phyloP scores from a whole-genome alignment of 768 basidiomycete species.

The Lentinula edodes region DNA sequence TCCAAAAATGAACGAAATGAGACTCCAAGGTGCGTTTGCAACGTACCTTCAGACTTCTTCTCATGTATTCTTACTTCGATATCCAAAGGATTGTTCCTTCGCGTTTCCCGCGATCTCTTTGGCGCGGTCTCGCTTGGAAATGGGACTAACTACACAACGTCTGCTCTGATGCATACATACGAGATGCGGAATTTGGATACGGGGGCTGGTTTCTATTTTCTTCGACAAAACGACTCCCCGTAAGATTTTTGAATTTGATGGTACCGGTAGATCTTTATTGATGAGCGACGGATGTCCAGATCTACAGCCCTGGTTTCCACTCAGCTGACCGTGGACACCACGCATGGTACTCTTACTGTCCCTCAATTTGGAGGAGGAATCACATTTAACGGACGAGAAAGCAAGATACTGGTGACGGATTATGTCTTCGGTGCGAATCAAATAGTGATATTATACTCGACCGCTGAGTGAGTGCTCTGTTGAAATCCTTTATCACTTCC shows the following conservation, averaged over 20 bases:
- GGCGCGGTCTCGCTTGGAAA: slow-evolving; percentile 39
- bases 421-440: slow-evolving; percentile 35
- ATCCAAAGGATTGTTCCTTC: slow-evolving; percentile 40
- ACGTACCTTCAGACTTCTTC: too few relatives aligned
- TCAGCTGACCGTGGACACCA: slow-evolving; percentile 37
- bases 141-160: slow-evolving; percentile 45
- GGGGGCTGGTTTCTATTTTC: slow-evolving; percentile 42
- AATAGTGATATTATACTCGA: slow-evolving; percentile 37
- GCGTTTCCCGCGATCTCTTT: slow-evolving; percentile 44
- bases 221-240: slow-evolving; percentile 40
- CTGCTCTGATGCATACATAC: slow-evolving; percentile 35
- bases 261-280: not conserved
- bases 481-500: not conserved
- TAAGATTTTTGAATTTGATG: slow-evolving; percentile 13
- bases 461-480: slow-evolving; percentile 33
- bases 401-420: slow-evolving; percentile 44
- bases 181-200: slow-evolving; percentile 42
- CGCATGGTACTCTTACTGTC: slow-evolving; percentile 30
- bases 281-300: slow-evolving; percentile 15
- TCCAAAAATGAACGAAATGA: slow-evolving; percentile 49
- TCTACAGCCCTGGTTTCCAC: slow-evolving; percentile 40
- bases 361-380: slow-evolving; percentile 28
- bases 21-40: slow-evolving; percentile 33
- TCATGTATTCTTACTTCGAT: too few relatives aligned
- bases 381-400: slow-evolving; percentile 42